phyloP scores from a whole-genome alignment of 73 alveolate species.

The Paramecium pentaurelia region DNA sequence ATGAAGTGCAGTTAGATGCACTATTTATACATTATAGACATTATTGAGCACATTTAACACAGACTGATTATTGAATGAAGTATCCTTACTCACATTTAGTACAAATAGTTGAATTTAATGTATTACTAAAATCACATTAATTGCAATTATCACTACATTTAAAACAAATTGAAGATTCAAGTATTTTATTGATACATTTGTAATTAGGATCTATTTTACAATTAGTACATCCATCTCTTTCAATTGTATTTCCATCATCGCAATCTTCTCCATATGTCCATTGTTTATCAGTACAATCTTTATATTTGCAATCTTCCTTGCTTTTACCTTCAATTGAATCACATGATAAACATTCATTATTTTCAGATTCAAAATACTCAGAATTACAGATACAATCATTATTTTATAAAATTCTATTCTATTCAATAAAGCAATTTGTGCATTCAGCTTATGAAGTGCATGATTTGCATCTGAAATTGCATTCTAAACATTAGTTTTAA shows the following conservation, averaged over 20 bases:
- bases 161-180: neutral
- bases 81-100: neutral
- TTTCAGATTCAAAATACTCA: neutral
- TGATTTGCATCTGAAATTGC: neutral
- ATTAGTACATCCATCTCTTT: conserved; percentile 20
- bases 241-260: neutral
- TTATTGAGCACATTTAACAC: neutral
- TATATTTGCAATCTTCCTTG: neutral
- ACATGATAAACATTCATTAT: neutral
- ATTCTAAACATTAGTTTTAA: neutral
- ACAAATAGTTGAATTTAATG: neutral
- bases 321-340: neutral
- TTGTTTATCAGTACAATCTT: neutral
- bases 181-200: neutral
- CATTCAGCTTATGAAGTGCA: neutral
- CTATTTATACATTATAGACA: neutral
- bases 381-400: neutral
- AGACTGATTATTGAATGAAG: neutral
- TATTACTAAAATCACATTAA: neutral
- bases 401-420: neutral
- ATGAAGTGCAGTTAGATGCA: neutral
- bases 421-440: neutral
- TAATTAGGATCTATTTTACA: neutral
- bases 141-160: neutral
- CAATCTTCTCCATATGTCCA: neutral